Conservation (phyloP, 202 grass and related monocot species). For the Zizania palustris region DNA sequence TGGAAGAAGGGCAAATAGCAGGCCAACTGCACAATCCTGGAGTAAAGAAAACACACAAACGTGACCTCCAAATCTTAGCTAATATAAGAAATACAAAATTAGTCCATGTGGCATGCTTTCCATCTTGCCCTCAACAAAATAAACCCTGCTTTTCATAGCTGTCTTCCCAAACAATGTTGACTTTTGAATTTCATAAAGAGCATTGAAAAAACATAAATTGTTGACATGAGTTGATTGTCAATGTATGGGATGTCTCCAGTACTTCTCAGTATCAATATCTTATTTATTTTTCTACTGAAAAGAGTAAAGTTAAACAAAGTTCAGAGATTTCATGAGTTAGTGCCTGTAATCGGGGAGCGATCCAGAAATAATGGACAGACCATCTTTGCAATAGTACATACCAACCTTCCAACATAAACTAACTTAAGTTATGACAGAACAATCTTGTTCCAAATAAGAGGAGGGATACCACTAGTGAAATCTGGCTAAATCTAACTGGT, state of each 20-base stretch:
- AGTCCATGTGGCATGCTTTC: neutral
- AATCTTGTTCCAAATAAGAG: slow-evolving; percentile 12
- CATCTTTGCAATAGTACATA: slow-evolving; percentile 3
- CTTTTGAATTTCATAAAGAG: slow-evolving; percentile 1
- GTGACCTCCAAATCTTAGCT: neutral
- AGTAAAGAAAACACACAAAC: slow-evolving; percentile 35
- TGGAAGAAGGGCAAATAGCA: slow-evolving; percentile 96
- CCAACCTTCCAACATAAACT: slow-evolving; percentile 1
- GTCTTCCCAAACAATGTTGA: slow-evolving; percentile 10
- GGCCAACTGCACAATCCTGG: slow-evolving; percentile 97
- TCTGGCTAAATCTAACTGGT: slow-evolving; percentile 1
- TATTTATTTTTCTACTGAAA: slow-evolving; percentile 9
- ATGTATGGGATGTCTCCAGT: slow-evolving; percentile 16
- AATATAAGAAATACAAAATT: neutral
- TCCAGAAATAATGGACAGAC: neutral
- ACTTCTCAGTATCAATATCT: slow-evolving; percentile 7
- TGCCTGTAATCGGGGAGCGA: neutral
- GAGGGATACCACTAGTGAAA: slow-evolving; percentile 22
- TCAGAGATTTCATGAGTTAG: neutral
- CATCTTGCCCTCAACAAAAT: neutral
- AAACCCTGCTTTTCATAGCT: neutral
- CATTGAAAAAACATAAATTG: too few species aligned
- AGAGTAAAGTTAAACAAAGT: neutral
- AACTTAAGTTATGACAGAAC: slow-evolving; percentile 19
- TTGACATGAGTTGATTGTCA: neutral